Percentiles rank a stretch among this genome's conserved stretches.
Evolutionary conservation across 73 alveolate species (phyloP).

Genomic region (Paramecium sonneborni): DNA sequence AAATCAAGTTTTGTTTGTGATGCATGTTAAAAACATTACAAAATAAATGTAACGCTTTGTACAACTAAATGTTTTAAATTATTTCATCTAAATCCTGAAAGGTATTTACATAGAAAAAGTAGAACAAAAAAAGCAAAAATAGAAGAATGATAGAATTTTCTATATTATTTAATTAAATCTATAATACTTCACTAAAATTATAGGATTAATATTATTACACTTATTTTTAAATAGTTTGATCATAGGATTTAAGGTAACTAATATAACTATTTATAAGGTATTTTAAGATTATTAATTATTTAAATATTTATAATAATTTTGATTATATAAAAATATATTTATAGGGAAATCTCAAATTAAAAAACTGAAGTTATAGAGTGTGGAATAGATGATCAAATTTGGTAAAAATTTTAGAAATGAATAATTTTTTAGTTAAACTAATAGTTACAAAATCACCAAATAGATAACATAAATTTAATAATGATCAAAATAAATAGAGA

Average conservation of each 20-base stretch:
- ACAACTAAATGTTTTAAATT: not conserved
- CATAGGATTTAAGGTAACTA: too few species aligned
- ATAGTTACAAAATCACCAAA: not conserved
- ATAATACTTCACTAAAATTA: not conserved
- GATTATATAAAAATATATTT: not conserved
- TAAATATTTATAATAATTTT: too few species aligned
- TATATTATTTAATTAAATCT: not conserved
- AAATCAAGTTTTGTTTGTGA: not conserved
- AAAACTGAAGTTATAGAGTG: too few species aligned
- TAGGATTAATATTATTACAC: not conserved
- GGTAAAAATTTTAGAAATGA: not conserved
- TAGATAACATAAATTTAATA: not conserved
- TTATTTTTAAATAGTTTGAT: too few species aligned
- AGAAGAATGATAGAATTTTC: not conserved
- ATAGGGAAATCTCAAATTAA: not conserved
- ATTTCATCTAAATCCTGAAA: conserved; percentile 24
- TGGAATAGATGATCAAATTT: too few species aligned
- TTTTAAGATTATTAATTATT: not conserved
- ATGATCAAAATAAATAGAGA: not conserved
- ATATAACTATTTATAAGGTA: not conserved
- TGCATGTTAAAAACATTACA: not conserved
- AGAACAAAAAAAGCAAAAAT: not conserved
- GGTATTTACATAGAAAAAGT: not conserved
- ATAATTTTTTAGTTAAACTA: too few species aligned
- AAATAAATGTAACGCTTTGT: conserved; percentile 37